phyloP scores from a whole-genome alignment of 768 basidiomycete genomes.

The Fomitopsis pulvina region DNA sequence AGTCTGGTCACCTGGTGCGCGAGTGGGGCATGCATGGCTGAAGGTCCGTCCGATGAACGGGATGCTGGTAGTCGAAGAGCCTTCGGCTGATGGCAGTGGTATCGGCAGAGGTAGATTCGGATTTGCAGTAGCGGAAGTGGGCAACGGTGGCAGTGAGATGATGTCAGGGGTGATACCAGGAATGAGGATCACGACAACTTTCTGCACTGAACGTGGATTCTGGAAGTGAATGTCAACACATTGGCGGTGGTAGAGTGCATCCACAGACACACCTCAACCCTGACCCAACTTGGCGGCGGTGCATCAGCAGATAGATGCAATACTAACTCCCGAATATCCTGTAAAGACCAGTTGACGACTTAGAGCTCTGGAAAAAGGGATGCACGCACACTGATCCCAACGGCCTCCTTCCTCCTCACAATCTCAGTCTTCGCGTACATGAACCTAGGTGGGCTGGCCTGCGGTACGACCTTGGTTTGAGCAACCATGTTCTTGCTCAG shows the following conservation, averaged over 20 bases:
- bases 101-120: conserved; percentile 47
- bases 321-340: conserved; percentile 88
- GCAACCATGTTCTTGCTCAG: background rate
- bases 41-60: conserved; percentile 76
- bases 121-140: conserved; percentile 58
- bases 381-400: conserved; percentile 71
- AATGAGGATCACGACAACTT: conserved; percentile 72
- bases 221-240: conserved; percentile 24
- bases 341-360: background rate
- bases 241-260: background rate
- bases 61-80: conserved; percentile 23
- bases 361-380: background rate
- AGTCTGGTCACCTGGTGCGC: conserved; percentile 83
- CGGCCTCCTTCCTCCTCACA: conserved; percentile 58
- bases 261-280: conserved; percentile 56
- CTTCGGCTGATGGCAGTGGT: conserved; percentile 34
- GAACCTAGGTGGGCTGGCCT: conserved; percentile 64
- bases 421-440: conserved; percentile 81
- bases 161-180: conserved; percentile 79
- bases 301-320: conserved; percentile 78
- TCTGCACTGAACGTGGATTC: conserved; percentile 70
- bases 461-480: background rate
- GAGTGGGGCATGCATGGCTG: conserved; percentile 89
- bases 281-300: conserved; percentile 83
- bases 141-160: conserved; percentile 65